Conservation (phyloP, 768 basidiomycete genomes). For the Candolleomyces aberdarensis region DNA sequence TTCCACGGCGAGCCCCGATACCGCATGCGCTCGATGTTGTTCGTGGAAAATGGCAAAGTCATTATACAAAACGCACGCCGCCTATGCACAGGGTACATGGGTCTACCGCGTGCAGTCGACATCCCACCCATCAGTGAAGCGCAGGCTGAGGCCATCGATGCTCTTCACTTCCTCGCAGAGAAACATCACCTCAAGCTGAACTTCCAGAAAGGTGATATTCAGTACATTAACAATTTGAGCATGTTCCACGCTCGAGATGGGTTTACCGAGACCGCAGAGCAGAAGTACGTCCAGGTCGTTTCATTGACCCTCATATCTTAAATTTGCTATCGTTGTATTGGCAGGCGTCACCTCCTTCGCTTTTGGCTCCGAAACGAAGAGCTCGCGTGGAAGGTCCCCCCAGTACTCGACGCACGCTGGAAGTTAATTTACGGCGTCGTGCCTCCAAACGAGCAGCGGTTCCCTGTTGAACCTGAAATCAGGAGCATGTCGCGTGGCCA, state of each 20-base stretch:
- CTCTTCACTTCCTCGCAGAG: constrained; percentile 42
- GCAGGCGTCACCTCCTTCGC: constrained; percentile 7
- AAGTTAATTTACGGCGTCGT: not conserved
- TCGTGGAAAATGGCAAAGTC: constrained; percentile 34
- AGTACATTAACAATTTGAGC: constrained; percentile 47
- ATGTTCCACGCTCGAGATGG: constrained; percentile 45
- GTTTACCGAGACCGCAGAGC: constrained; percentile 34
- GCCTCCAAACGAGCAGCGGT: not conserved
- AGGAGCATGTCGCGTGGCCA: not conserved
- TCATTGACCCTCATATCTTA: not conserved
- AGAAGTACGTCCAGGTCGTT: constrained; percentile 21
- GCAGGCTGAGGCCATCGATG: constrained; percentile 47
- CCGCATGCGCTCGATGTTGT: constrained; percentile 36
- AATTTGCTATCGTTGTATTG: not conserved
- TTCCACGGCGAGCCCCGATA: constrained; percentile 37
- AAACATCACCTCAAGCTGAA: constrained; percentile 41
- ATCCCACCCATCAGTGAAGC: constrained; percentile 48
- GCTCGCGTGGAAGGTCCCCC: constrained; percentile 14
- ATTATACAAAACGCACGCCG: constrained; percentile 46
- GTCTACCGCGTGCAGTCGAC: constrained; percentile 29
- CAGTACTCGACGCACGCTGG: constrained; percentile 11
- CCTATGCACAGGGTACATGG: constrained; percentile 39
- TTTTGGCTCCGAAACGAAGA: constrained; percentile 13
- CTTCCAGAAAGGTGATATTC: constrained; percentile 40
- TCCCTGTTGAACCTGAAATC: not conserved